Evolutionary conservation across 352 stramenopile genomes (phyloP).

Genomic region (Albugo candida): DNA sequence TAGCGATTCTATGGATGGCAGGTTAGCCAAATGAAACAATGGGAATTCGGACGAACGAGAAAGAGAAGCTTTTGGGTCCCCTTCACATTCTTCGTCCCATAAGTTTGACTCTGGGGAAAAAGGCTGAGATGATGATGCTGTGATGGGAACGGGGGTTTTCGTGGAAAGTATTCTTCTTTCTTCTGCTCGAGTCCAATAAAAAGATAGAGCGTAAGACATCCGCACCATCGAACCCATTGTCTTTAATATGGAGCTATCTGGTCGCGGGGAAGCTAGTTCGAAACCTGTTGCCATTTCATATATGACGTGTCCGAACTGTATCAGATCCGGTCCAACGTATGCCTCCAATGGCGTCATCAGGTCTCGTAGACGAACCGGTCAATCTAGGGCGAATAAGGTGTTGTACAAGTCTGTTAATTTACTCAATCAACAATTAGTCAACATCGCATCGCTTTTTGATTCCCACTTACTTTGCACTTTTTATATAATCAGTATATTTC

Average conservation of each 20-base stretch:
- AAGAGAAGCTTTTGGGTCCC: constrained; percentile 11
- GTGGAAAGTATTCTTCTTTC: neutral
- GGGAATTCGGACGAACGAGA: constrained; percentile 16
- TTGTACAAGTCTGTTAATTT: constrained; percentile 39
- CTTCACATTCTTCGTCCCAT: constrained; percentile 10
- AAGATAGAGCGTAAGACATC: constrained; percentile 39
- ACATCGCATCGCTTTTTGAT: neutral
- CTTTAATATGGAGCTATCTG: constrained; percentile 26
- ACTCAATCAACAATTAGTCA: neutral
- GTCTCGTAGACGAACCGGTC: constrained; percentile 25
- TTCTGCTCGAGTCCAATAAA: constrained; percentile 7
- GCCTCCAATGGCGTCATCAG: constrained; percentile 40
- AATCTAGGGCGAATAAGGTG: constrained; percentile 34
- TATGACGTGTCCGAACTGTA: constrained; percentile 47
- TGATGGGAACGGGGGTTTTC: neutral
- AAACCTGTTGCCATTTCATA: constrained; percentile 60
- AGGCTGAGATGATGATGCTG: constrained; percentile 1
- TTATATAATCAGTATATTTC: constrained; percentile 41
- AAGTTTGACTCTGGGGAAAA: neutral
- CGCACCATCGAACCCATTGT: constrained; percentile 30
- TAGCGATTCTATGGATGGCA: constrained; percentile 25
- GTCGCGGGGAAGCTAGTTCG: constrained; percentile 22
- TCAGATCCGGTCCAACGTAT: constrained; percentile 40
- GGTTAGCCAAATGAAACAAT: constrained; percentile 20
- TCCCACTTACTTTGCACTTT: constrained; percentile 18